phyloP scores from a whole-genome alignment of 1,139 yeast genomes.

The Saccharomyces hybrid region DNA sequence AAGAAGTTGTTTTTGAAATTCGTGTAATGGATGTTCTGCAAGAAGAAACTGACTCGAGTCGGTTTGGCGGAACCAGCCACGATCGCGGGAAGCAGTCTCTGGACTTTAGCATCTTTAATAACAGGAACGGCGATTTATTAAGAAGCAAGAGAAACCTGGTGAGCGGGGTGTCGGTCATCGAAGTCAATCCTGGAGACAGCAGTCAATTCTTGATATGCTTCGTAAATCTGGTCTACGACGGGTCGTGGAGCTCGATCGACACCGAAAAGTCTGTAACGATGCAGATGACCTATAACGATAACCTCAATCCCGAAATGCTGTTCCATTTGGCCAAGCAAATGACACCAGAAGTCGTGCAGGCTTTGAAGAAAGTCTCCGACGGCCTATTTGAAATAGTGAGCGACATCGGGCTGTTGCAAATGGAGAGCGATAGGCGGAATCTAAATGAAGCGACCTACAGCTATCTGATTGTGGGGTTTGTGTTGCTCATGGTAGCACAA shows the following conservation, averaged over 20 bases:
- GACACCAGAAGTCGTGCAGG: constrained; percentile 4
- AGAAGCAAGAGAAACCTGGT: constrained; percentile 13
- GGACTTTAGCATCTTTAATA: constrained; percentile 12
- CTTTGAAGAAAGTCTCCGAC: constrained; percentile 1
- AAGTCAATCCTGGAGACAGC: constrained; percentile 9
- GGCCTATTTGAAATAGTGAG: neutral
- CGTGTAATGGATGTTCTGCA: constrained; percentile 14
- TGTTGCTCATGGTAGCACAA: constrained; percentile 5
- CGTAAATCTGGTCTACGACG: constrained; percentile 19
- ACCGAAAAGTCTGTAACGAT: constrained; percentile 13
- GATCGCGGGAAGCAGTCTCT: constrained; percentile 20
- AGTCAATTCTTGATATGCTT: constrained; percentile 15
- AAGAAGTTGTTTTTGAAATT: constrained; percentile 10
- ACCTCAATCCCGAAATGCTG: neutral
- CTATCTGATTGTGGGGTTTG: constrained; percentile 10
- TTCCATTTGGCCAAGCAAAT: constrained; percentile 2
- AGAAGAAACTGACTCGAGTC: constrained; percentile 9
- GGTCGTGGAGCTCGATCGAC: constrained; percentile 25
- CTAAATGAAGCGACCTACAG: constrained; percentile 13
- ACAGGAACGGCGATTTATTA: constrained; percentile 11
- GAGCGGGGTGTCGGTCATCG: constrained; percentile 11
- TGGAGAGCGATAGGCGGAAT: constrained; percentile 11
- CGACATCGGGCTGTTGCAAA: constrained; percentile 3
- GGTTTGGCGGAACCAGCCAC: constrained; percentile 24
- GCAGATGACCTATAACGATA: constrained; percentile 2